Evolutionary conservation across 208 protist species (phyloP).

Genomic region (Acanthamoeba culbertsoni): DNA sequence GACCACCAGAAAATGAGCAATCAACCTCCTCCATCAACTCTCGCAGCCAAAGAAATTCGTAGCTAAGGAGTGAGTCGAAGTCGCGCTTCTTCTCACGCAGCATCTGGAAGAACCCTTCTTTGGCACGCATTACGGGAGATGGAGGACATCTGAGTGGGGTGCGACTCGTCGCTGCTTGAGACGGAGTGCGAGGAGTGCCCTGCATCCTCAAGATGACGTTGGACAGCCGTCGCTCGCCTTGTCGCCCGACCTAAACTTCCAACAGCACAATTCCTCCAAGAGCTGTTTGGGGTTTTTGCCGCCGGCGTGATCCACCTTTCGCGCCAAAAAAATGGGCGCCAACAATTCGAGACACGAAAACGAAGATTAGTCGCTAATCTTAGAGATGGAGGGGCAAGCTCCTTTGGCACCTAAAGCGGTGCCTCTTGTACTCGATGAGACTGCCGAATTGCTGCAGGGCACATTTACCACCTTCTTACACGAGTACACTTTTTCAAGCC

Average conservation of each 20-base stretch:
- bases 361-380: not conserved
- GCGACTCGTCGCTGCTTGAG: not conserved
- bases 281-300: no score
- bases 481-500: not conserved
- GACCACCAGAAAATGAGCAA: not conserved
- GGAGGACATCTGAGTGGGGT: not conserved
- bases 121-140: not conserved
- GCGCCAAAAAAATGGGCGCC: not conserved
- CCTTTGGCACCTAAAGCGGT: not conserved
- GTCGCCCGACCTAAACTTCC: not conserved
- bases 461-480: not conserved
- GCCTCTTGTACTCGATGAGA: not conserved
- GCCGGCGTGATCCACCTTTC: no score
- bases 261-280: not conserved
- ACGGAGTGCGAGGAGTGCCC: not conserved
- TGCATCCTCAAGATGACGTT: not conserved
- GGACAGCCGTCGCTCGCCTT: not conserved
- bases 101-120: constrained; percentile 10
- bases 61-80: not conserved
- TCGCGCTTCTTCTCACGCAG: constrained; percentile 48
- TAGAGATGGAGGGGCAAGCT: not conserved
- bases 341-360: not conserved
- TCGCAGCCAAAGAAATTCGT: constrained; percentile 22
- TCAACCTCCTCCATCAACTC: constrained; percentile 6
- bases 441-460: constrained; percentile 18